Evolutionary conservation across 2,329 filamentous ascomycete species (phyloP).

Genomic region (Sphaerulina musiva): DNA sequence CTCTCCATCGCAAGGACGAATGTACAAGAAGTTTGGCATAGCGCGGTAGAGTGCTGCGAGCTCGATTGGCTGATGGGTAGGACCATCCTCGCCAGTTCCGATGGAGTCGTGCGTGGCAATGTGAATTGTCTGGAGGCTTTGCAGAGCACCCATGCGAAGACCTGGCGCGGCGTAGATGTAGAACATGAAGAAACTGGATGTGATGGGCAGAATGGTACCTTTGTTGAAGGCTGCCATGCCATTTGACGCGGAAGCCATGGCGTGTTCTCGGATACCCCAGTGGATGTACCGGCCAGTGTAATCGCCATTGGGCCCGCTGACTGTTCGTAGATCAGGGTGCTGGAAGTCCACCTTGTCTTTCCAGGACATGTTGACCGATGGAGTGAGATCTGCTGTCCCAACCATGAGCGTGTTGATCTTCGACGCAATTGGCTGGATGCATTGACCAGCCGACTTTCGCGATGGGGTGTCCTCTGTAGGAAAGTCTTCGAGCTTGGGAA

Average conservation of each 20-base stretch:
- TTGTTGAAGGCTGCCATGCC: slow-evolving; percentile 35
- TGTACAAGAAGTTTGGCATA: slow-evolving; percentile 37
- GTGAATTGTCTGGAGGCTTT: slow-evolving; percentile 35
- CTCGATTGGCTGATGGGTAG: slow-evolving; percentile 37
- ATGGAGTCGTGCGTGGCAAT: slow-evolving; percentile 37
- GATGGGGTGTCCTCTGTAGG: slow-evolving; percentile 45
- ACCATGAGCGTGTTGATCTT: slow-evolving; percentile 33
- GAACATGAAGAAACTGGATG: slow-evolving; percentile 38
- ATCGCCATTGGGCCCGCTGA: slow-evolving; percentile 49
- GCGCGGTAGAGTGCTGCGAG: slow-evolving; percentile 34
- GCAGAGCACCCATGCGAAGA: slow-evolving; percentile 36
- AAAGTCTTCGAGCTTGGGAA: slow-evolving; percentile 43
- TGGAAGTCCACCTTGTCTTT: slow-evolving; percentile 49
- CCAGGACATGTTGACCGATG: slow-evolving; percentile 36
- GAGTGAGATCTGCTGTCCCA: slow-evolving; percentile 35
- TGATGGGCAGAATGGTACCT: slow-evolving; percentile 35
- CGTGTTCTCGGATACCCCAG: slow-evolving; percentile 56
- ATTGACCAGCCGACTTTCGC: slow-evolving; percentile 45
- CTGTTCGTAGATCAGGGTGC: slow-evolving; percentile 30
- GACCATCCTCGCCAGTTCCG: slow-evolving; percentile 35
- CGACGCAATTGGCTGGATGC: slow-evolving; percentile 35
- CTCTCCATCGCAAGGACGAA: slow-evolving; percentile 34
- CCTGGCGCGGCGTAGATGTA: slow-evolving; percentile 37
- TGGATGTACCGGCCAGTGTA: slow-evolving; percentile 48
- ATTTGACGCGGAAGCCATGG: slow-evolving; percentile 51